Percentiles rank a stretch among this genome's conserved stretches.
These are phyloP conservation scores for Forsythia suspensa DNA, from an alignment of 257 asterid species.

Conservation along the genomic window DNA sequence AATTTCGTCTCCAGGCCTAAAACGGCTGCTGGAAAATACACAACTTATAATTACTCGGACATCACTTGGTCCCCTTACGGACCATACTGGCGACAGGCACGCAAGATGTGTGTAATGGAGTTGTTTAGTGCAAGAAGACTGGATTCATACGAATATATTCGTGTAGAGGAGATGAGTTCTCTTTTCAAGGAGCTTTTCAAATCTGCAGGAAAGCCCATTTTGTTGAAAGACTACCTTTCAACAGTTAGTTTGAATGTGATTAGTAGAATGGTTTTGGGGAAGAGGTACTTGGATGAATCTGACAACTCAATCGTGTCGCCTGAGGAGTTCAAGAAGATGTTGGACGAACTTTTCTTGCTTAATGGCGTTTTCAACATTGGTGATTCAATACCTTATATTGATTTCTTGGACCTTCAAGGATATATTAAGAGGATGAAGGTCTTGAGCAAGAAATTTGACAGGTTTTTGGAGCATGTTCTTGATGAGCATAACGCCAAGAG, in stretches of 20 bases:
- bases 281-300: constrained; percentile 32
- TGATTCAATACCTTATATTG: constrained; percentile 43
- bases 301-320: constrained; percentile 27
- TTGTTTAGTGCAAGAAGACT: constrained; percentile 39
- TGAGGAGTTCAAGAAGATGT: constrained; percentile 42
- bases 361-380: constrained; percentile 47
- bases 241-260: constrained; percentile 46
- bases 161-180: constrained; percentile 33
- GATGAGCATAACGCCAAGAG: constrained; percentile 37
- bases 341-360: constrained; percentile 40
- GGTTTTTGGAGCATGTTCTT: constrained; percentile 47
- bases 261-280: constrained; percentile 48
- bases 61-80: constrained; percentile 56
- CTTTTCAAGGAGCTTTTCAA: constrained; percentile 21
- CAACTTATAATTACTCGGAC: constrained; percentile 31
- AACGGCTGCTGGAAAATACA: constrained; percentile 36
- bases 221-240: constrained; percentile 39
- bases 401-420: constrained; percentile 48
- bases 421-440: constrained; percentile 45
- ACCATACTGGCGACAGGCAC: constrained; percentile 52
- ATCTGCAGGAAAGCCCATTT: constrained; percentile 21
- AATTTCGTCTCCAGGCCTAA: constrained; percentile 39
- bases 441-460: constrained; percentile 45
- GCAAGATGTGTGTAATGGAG: constrained; percentile 40
- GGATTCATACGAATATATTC: constrained; percentile 38